A percentile compares a stretch with the other conserved stretches of the same genome.
These are phyloP conservation scores for Petunia axillaris DNA, from an alignment of 257 asterid genomes.

Conservation along the genomic window DNA sequence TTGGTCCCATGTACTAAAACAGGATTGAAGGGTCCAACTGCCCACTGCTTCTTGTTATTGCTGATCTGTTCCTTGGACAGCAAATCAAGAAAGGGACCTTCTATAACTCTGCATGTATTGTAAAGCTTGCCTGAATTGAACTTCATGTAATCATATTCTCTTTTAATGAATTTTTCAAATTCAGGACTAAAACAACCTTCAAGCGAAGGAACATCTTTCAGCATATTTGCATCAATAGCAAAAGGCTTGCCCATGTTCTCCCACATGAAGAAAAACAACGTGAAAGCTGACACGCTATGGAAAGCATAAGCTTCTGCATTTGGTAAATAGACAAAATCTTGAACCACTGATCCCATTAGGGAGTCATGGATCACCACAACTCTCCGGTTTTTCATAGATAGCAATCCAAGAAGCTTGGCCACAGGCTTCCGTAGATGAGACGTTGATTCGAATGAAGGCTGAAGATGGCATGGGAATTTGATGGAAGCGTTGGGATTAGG, in stretches of 20 bases:
- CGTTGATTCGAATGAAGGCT: constrained; percentile 43
- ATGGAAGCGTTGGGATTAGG: constrained; percentile 37
- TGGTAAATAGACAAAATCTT: constrained; percentile 40
- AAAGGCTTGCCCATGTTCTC: constrained; percentile 55
- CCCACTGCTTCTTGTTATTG: constrained; percentile 57
- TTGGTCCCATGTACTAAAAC: constrained; percentile 25
- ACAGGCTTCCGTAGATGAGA: constrained; percentile 51
- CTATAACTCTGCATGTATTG: constrained; percentile 62
- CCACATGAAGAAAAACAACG: constrained; percentile 57
- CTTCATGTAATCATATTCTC: constrained; percentile 41
- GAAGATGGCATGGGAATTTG: constrained; percentile 52
- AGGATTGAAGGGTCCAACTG: constrained; percentile 78
- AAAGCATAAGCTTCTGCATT: constrained; percentile 57
- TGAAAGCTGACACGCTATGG: constrained; percentile 59
- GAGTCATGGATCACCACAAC: constrained; percentile 54
- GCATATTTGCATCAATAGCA: constrained; percentile 37
- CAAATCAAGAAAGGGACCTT: constrained; percentile 52
- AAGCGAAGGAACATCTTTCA: constrained; percentile 41
- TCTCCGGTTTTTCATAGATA: constrained; percentile 33
- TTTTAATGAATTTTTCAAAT: constrained; percentile 38
- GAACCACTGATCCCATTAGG: constrained; percentile 66
- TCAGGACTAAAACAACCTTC: constrained; percentile 58
- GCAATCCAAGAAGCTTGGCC: constrained; percentile 32
- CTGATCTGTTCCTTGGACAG: constrained; percentile 38
- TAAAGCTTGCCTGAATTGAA: constrained; percentile 57